Percentiles rank a stretch among this genome's conserved stretches.
Conservation (phyloP, 495 filamentous ascomycete species). For the Penicillium longicatenatum region DNA sequence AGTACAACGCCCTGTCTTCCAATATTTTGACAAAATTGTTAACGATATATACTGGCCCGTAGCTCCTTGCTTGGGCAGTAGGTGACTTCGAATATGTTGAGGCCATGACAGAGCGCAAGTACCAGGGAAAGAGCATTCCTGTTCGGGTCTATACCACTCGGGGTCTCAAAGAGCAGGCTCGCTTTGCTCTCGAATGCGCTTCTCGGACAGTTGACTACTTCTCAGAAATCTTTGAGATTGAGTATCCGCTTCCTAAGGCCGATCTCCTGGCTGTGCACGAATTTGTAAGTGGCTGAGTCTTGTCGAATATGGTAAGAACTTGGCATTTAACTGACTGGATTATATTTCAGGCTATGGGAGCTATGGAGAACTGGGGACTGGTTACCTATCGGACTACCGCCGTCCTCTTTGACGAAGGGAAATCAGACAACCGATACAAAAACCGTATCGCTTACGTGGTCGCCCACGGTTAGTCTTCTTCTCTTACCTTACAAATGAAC, state of each 20-base stretch:
- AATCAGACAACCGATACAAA: slow-evolving; percentile 82
- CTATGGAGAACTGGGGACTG: slow-evolving; percentile 90
- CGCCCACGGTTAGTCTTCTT: slow-evolving; percentile 58
- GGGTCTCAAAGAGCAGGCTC: slow-evolving; percentile 85
- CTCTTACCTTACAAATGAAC: neutral
- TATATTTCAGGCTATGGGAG: slow-evolving; percentile 61
- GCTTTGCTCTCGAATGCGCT: slow-evolving; percentile 82
- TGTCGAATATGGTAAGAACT: neutral
- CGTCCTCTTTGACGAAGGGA: slow-evolving; percentile 88
- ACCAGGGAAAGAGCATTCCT: slow-evolving; percentile 86
- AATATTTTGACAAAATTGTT: slow-evolving; percentile 17
- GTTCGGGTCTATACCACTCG: slow-evolving; percentile 93
- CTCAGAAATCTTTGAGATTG: slow-evolving; percentile 88
- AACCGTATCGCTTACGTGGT: slow-evolving; percentile 94
- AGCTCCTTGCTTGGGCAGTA: slow-evolving; percentile 91
- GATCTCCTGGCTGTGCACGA: slow-evolving; percentile 96
- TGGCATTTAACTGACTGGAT: slow-evolving; percentile 30
- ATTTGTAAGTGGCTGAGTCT: slow-evolving; percentile 61
- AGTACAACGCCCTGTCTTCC: slow-evolving; percentile 14
- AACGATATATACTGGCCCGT: slow-evolving; percentile 1
- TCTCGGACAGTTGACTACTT: slow-evolving; percentile 91
- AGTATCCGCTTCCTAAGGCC: slow-evolving; percentile 94
- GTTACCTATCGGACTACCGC: slow-evolving; percentile 95
- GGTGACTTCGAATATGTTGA: slow-evolving; percentile 98
- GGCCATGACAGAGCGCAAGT: slow-evolving; percentile 80